phyloP scores from a whole-genome alignment of 768 basidiomycete genomes.

The Basidioascus undulatus region DNA sequence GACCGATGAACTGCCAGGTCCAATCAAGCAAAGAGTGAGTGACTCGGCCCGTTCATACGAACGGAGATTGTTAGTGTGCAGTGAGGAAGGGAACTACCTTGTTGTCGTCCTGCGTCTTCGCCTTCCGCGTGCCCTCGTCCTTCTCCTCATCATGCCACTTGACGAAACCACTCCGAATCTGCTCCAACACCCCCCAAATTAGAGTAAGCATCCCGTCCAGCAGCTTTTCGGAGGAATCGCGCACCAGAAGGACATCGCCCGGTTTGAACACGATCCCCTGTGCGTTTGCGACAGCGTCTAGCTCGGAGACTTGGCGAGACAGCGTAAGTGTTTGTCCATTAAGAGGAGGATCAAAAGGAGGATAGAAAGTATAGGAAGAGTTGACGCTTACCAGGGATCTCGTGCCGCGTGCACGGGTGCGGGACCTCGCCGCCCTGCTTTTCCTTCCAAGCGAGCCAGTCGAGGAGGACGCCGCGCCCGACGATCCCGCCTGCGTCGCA shows the following conservation, averaged over 20 bases:
- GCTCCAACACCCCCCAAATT: no score
- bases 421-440: no score
- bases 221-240: no score
- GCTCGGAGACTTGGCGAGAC: neutral
- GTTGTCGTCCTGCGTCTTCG: no score
- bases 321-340: no score
- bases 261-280: constrained; percentile 2
- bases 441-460: constrained; percentile 8
- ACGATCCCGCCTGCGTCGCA: constrained; percentile 7
- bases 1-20: neutral
- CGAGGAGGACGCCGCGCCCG: constrained; percentile 8
- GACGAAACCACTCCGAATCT: constrained; percentile 7
- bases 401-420: neutral
- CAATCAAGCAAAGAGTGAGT: neutral
- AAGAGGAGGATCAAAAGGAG: no score
- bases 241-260: constrained; percentile 8
- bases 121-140: constrained; percentile 1
- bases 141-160: constrained; percentile 1
- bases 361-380: no score
- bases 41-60: neutral
- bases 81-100: neutral
- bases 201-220: no score
- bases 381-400: no score
- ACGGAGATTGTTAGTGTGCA: neutral
- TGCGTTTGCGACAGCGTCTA: constrained; percentile 3